phyloP scores from a whole-genome alignment of 2,329 filamentous ascomycete genomes.

The Penicillium italicum region DNA sequence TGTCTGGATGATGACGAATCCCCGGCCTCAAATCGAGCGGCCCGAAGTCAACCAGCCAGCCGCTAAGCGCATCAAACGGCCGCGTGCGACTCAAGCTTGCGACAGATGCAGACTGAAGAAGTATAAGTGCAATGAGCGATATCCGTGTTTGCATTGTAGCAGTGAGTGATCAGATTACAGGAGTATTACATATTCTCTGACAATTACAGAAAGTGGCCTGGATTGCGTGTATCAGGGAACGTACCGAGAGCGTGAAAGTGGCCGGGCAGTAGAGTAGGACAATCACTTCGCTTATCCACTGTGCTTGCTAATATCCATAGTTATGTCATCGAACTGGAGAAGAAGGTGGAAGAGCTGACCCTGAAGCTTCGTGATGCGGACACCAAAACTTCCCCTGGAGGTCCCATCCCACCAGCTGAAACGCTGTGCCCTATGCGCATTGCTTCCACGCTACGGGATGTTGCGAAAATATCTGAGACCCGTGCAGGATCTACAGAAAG shows the following conservation, averaged over 20 bases:
- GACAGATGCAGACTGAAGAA: conserved; percentile 48
- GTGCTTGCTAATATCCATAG: conserved; percentile 17
- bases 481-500: conserved; percentile 27
- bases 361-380: conserved; percentile 26
- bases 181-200: neutral
- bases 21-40: conserved; percentile 12
- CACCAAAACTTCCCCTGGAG: conserved; percentile 15
- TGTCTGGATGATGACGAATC: conserved; percentile 40
- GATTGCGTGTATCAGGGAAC: conserved; percentile 36
- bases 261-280: conserved; percentile 28
- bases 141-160: conserved; percentile 45
- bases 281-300: neutral
- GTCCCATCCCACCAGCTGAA: conserved; percentile 7
- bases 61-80: conserved; percentile 31
- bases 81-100: conserved; percentile 48
- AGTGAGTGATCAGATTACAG: conserved; percentile 29
- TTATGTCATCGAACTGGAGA: conserved; percentile 39
- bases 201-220: conserved; percentile 29
- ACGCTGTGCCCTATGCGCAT: conserved; percentile 26
- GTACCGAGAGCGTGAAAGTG: conserved; percentile 31
- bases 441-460: conserved; percentile 19
- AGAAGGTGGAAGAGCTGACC: conserved; percentile 31
- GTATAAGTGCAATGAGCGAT: conserved; percentile 49
- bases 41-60: conserved; percentile 15
- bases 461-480: conserved; percentile 13